Conservation (phyloP, 1,284 basidiomycete species). For the Phylloboletellus chloephorus region DNA sequence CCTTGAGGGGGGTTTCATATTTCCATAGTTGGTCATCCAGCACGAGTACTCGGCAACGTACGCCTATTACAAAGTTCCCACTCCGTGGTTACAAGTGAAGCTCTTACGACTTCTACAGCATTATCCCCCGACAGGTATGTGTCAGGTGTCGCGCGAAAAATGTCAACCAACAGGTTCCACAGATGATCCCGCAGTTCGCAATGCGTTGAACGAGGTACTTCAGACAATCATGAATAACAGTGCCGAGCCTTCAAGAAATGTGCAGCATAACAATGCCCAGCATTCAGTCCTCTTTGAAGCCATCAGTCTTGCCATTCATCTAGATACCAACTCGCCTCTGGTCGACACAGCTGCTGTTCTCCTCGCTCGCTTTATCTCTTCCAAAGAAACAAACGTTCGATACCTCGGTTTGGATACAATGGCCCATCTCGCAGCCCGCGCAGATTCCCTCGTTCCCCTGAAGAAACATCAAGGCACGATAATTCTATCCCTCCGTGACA, state of each 20-base stretch:
- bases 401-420: constrained; percentile 98
- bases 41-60: constrained; percentile 87
- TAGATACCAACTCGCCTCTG: constrained; percentile 87
- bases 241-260: constrained; percentile 87
- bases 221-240: constrained; percentile 91
- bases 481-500: constrained; percentile 90
- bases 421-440: constrained; percentile 94
- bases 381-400: constrained; percentile 97
- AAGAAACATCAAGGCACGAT: constrained; percentile 96
- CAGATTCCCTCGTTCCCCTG: constrained; percentile 85
- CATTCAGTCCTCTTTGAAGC: constrained; percentile 99
- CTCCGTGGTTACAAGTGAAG: constrained; percentile 98
- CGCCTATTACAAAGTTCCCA: constrained; percentile 95
- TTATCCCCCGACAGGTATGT: constrained; percentile 85
- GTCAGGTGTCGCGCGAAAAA: not conserved
- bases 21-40: constrained; percentile 77
- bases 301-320: constrained; percentile 93
- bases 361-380: constrained; percentile 92
- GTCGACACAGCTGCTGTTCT: constrained; percentile 89
- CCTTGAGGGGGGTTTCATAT: constrained; percentile 17
- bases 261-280: constrained; percentile 98
- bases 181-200: constrained; percentile 82
- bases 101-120: constrained; percentile 91
- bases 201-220: constrained; percentile 78
- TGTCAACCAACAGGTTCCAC: constrained; percentile 10